Percentiles rank a stretch among this genome's conserved stretches.
phyloP scores from a whole-genome alignment of 1,284 basidiomycete genomes.

The Pseudozyma pruni region DNA sequence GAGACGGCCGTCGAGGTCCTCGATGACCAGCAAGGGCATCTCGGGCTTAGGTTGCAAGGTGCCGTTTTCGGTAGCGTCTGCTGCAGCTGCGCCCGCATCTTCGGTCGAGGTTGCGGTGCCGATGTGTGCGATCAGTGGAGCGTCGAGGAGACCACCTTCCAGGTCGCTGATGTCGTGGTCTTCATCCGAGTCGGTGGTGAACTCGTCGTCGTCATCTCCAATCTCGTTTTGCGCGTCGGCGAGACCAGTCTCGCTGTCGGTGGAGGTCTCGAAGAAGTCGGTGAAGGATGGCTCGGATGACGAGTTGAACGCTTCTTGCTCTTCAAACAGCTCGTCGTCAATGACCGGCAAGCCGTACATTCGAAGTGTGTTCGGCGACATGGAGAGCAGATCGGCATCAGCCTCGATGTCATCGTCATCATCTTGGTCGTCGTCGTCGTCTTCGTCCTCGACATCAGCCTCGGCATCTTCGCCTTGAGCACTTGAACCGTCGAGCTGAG shows the following conservation, averaged over 20 bases:
- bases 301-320: conserved; percentile 63
- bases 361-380: conserved; percentile 56
- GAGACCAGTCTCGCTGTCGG: conserved; percentile 44
- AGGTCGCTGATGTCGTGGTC: conserved; percentile 61
- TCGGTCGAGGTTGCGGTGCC: conserved; percentile 18
- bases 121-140: conserved; percentile 61
- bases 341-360: conserved; percentile 53
- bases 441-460: conserved; percentile 35
- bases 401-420: conserved; percentile 34
- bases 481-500: background rate
- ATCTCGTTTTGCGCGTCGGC: conserved; percentile 33
- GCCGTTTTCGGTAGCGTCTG: conserved; percentile 17
- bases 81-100: conserved; percentile 12
- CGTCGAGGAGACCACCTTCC: conserved; percentile 52
- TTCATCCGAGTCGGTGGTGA: conserved; percentile 48
- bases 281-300: conserved; percentile 66
- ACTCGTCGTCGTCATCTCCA: conserved; percentile 58
- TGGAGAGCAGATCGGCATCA: conserved; percentile 47
- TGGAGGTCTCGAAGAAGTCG: conserved; percentile 64
- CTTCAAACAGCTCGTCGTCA: conserved; percentile 62
- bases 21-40: conserved; percentile 65
- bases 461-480: conserved; percentile 36
- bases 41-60: conserved; percentile 36
- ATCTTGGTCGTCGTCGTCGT: conserved; percentile 35
- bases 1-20: conserved; percentile 66